Base-by-base conservation (phyloP, 495 filamentous ascomycete species). In the Penicillium coprophilum region DNA sequence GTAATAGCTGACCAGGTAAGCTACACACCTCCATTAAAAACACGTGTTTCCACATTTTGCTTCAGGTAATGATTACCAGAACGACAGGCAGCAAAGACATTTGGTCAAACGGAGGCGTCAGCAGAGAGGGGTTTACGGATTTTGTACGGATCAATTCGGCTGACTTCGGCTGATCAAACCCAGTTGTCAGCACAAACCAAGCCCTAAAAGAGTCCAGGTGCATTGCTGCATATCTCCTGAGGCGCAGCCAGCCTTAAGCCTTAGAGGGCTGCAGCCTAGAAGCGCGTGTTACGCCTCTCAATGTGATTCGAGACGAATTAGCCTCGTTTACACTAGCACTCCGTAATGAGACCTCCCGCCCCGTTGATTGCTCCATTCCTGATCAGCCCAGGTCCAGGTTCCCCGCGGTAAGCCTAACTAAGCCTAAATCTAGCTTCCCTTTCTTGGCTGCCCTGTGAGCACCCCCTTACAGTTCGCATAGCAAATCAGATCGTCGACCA, bases 181-280 rank as follows among this genome's bases (percentile, higher is more conserved):
- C 17, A 36, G 32, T 32, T 43, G 50, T 34, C 28, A 41, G 39
- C 39, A 32, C 2, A 30, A 50, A 17, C 13, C 12, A 17, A 46
- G 44, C 30, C 13, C 12, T 38, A 12, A 2, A 43, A 21, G 21
- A 53, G 38, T 9, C 32, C 32, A 17, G 46, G 17, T 27, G 24
- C 24, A 27, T 27, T 51, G 36, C 15, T 31, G 28, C 28, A 46
- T 55, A 40, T 41, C 30, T 31, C 40, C 44, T 49, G 45, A 49
- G 53, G 46, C 51, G 53, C 54, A 55, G 48, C 53, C 57, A 67
- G 72, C 66, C 70, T 70, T 71, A 68, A 74, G 68, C 71, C 71
- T 61, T 75, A 69, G 68, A 55, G 61, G 71, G 74, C 72, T 72
- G 67, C 68, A 71, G 72, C 57, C 61, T 62, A 58, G 38, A 36